Evolutionary conservation across 169 alveolate genomes (phyloP), one percentile per base, ranked within the genome.

Genomic region (Blepharisma undulans): DNA sequence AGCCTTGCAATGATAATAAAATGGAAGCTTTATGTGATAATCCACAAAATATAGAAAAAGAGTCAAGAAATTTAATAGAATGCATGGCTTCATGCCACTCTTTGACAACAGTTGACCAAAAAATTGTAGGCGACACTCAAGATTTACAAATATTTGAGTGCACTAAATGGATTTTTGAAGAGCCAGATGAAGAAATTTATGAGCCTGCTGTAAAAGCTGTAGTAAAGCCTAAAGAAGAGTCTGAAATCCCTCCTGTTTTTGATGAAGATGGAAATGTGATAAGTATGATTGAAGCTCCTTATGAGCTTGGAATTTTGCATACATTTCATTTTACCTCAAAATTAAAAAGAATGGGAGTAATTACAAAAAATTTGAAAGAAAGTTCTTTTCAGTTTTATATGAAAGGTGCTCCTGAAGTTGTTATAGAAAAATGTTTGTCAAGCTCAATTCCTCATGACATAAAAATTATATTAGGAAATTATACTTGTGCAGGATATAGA

Each of bases 321-420:
- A 95, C 97, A 84, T 98, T 96, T 93, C 98, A 98, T 87, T 98
- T 98, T 87, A 93, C 95, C 1, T 95, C 98, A 29, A 94, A 95
- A 77, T 91, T 96, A 16, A 92, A 97, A 84, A 92, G 98, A 92
- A 96, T 96, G 98, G 94, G 97, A 71, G 98, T 96, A 5, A 94
- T 98, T 19, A 96, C 96, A n/a, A 96, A 96, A 95, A 93, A 94
- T 72, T 92, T 93, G 10, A 89, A 84, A 8, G 96, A 97, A 72
- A 94, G 94, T 30, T 86, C 93, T 36, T 87, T 95, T 84, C 91
- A 93, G 92, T 93, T 96, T 18, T 95, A 93, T 89, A 94, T 95
- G 12, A 98, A 98, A 93, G 99, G 99, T 33, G 92, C 98, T 21
- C 99, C 99, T 18, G 99, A 98, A 92, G 97, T 92, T 87, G 85